Percentiles rank a stretch among this genome's conserved stretches.
These are phyloP conservation scores for Pythium rhizo-oryzae DNA, from an alignment of 352 stramenopile genomes.

Conservation along the genomic window DNA sequence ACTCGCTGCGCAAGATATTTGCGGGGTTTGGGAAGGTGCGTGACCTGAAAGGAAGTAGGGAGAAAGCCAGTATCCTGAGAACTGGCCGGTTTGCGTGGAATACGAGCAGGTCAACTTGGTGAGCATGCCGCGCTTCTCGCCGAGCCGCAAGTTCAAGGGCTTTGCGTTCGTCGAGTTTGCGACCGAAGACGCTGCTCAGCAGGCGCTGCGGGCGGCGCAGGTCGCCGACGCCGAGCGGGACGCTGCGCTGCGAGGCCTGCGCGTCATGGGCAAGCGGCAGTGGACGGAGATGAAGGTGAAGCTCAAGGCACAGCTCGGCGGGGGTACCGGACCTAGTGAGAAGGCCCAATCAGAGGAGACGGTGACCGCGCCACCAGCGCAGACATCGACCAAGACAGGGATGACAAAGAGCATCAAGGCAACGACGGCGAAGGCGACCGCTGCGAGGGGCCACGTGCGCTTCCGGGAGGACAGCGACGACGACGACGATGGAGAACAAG, in stretches of 20 bases:
- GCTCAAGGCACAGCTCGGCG: slow-evolving; percentile 49
- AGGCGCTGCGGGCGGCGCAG: slow-evolving; percentile 31
- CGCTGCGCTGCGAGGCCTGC: slow-evolving; percentile 36
- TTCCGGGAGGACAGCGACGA: slow-evolving; percentile 40
- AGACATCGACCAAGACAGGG: background rate
- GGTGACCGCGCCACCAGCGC: background rate
- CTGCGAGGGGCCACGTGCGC: slow-evolving; percentile 39
- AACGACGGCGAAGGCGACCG: background rate
- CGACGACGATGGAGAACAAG: slow-evolving; percentile 21
- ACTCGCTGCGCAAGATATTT: slow-evolving; percentile 62
- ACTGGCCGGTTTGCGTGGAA: background rate
- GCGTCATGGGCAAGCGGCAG: slow-evolving; percentile 56
- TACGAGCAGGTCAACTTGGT: slow-evolving; percentile 60
- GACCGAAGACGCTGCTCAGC: slow-evolving; percentile 31
- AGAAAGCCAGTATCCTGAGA: too few species aligned
- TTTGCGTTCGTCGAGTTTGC: slow-evolving; percentile 87
- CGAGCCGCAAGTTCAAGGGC: slow-evolving; percentile 76
- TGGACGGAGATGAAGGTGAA: slow-evolving; percentile 72
- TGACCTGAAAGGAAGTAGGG: too few species aligned
- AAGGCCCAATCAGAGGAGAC: background rate
- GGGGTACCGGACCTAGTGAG: background rate
- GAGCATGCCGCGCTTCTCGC: slow-evolving; percentile 69
- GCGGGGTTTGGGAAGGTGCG: slow-evolving; percentile 67
- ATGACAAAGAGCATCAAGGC: background rate
- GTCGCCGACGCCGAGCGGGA: slow-evolving; percentile 17